Evolutionary conservation across 129 eudicot species (phyloP), one percentile per base, ranked within the genome.

Genomic region (Centella asiatica): DNA sequence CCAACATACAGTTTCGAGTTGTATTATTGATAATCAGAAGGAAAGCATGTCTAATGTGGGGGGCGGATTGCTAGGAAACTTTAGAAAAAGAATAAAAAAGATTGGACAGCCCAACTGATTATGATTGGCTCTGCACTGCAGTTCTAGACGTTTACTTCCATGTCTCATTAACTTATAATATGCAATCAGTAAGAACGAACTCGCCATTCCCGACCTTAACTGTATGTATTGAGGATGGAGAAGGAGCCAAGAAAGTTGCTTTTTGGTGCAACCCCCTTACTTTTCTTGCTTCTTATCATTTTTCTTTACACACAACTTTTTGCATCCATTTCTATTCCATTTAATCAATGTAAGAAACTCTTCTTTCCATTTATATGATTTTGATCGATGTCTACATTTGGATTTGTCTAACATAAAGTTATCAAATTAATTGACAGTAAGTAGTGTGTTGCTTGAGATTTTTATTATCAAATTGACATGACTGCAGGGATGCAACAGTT

Each of bases 241-340:
- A 65, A 65, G 69, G 25, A 68, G 61, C 62, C 57, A 27, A 65
- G 28, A 59, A 60, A 61, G 57, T 64, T 77, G 28, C 69, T 72
- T 22, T 10, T 67, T 67, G 28, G 74, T 61, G 56, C 62, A 40
- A 60, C 67, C 42, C 62, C 74, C 48, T 24, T 72, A 28, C 12
- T 68, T 26, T 61, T 60, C 51, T 69, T 77, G 18, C 67, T 75
- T 57, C 32, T 54, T 28, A 54, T 69, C 44, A 57, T 70, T 37
- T 31, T 75, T 57, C 67, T 75, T 44, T 69, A 29, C 45, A 24
- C 68, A 5, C 57, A 48, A 34, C 57, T 56, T 57, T 69, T 69
- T 31, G 56, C 71, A 31, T 67, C 65, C 6, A 39, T 24, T 19
- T 22, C 15, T 22, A 14, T 75, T 50, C 63, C 40, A 5, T 63